Evolutionary conservation across 2,329 filamentous ascomycete genomes (phyloP), one percentile per base, ranked within the genome.

Genomic region (Bipolaris sorokiniana): DNA sequence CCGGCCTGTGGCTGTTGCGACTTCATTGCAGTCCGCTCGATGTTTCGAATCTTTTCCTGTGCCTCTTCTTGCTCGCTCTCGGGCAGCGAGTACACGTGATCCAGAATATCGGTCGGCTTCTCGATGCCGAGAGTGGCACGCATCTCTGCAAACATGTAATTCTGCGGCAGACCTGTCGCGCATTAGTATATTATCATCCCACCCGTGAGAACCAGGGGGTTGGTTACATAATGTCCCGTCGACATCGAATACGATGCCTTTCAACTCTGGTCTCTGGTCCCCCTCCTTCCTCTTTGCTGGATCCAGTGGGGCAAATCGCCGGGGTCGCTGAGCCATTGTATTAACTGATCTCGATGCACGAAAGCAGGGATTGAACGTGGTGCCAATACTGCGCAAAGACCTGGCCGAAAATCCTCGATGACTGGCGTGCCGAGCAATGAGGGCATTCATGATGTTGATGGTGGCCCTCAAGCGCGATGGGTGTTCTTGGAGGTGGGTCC

Each of bases 71-170:
- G 88, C 49, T 85, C 78, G 0, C 78, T 67, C 3, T 83, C 81
- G 0, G 92, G 87, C 0, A 98, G 87, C 2, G 82, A 78, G 73
- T 92, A 88, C 72, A 97, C 88, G 79, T 98, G 91, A 59, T 92
- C 88, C 40, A 99, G 88, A 72, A 99, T 98, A 77, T 99, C 95
- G 69, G 82, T 80, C 22, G 63, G 34, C 81, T 78, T 73, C 88
- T 89, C 75, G 66, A 98, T 97, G 48, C 81, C 82, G 15, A 98
- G 84, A 7, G 86, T 88, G 13, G 79, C 73, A 16, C 86, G 89
- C 94, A 99, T 98, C 72, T 96, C 84, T 18, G 79, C 76, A 78
- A 98, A 98, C 94, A 98, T 99, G 83, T 97, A 91, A 67, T 90
- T 95, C 78, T 98, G 94, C 0, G 94, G 94, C 56, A 93, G 81